A percentile compares a stretch with the other conserved stretches of the same genome.
Conservation (phyloP, 129 eudicot species). For the Gnaphalium uliginosum region DNA sequence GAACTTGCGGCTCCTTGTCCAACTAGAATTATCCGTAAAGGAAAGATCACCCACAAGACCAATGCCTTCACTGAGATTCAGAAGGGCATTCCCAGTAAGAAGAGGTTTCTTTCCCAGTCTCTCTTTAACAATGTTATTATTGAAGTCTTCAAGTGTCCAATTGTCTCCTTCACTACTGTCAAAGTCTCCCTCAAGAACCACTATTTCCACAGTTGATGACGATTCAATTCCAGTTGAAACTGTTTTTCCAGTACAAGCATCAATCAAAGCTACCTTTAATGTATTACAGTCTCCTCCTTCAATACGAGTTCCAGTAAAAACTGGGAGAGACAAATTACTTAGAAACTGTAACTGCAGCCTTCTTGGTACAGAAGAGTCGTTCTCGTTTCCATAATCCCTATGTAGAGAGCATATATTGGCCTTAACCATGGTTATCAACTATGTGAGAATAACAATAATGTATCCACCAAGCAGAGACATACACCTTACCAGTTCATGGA, state of each 20-base stretch:
- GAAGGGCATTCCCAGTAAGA: slow-evolving; percentile 59
- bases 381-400: slow-evolving; percentile 60
- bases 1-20: slow-evolving; percentile 98
- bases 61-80: slow-evolving; percentile 62
- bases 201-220: slow-evolving; percentile 74
- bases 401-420: slow-evolving; percentile 25
- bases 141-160: slow-evolving; percentile 79
- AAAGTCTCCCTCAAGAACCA: slow-evolving; percentile 96
- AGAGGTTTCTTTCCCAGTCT: slow-evolving; percentile 86
- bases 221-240: slow-evolving; percentile 61
- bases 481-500: slow-evolving; percentile 64
- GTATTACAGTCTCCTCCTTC: slow-evolving; percentile 78
- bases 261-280: slow-evolving; percentile 68
- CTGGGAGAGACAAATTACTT: slow-evolving; percentile 71
- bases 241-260: slow-evolving; percentile 60
- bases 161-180: slow-evolving; percentile 58
- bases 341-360: slow-evolving; percentile 64
- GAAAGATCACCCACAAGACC: slow-evolving; percentile 72
- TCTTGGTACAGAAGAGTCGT: slow-evolving; percentile 53
- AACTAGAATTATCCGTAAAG: slow-evolving; percentile 94
- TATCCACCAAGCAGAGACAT: slow-evolving; percentile 14
- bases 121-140: slow-evolving; percentile 68
- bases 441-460: not conserved
- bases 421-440: slow-evolving; percentile 22
- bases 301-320: slow-evolving; percentile 88